phyloP scores from a whole-genome alignment of 1,139 yeast genomes.

The Yamadazyma pseudoaaseri region DNA sequence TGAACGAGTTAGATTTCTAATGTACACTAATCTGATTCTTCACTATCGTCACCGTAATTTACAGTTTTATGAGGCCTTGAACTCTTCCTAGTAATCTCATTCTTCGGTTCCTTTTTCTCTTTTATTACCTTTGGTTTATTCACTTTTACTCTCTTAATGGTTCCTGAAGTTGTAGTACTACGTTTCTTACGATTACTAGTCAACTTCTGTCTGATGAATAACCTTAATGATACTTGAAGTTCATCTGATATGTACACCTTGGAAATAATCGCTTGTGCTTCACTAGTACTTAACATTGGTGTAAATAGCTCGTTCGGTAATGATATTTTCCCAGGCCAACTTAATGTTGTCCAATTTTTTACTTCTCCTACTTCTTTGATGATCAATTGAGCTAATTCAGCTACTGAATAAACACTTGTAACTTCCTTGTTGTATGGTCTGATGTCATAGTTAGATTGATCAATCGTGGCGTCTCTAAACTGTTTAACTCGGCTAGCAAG shows the following conservation, averaged over 20 bases:
- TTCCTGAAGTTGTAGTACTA: not conserved
- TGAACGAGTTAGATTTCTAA: conserved; percentile 49
- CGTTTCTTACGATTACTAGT: conserved; percentile 4
- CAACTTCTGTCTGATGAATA: conserved; percentile 25
- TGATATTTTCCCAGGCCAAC: conserved; percentile 79
- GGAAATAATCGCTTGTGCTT: conserved; percentile 45
- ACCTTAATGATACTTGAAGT: conserved; percentile 28
- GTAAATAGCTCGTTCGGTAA: conserved; percentile 65
- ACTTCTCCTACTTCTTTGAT: conserved; percentile 58
- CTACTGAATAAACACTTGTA: conserved; percentile 55
- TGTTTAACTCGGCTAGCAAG: conserved; percentile 80
- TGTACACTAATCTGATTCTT: conserved; percentile 2
- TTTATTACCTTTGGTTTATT: conserved; percentile 4
- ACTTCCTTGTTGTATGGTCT: conserved; percentile 25
- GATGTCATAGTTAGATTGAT: conserved; percentile 31
- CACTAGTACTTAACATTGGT: conserved; percentile 48
- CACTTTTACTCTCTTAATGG: not conserved
- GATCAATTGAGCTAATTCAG: conserved; percentile 72
- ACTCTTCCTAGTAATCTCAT: conserved; percentile 50
- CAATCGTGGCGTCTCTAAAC: conserved; percentile 58
- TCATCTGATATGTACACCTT: conserved; percentile 51
- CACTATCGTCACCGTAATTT: conserved; percentile 28
- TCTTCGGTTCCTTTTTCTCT: conserved; percentile 35
- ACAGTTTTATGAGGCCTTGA: conserved; percentile 36
- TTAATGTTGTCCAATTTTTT: conserved; percentile 67